A percentile compares a stretch with the other conserved stretches of the same genome.
These are phyloP conservation scores for Kodamaea kaohsiungensis DNA, from an alignment of 805 yeast genomes.

Conservation along the genomic window DNA sequence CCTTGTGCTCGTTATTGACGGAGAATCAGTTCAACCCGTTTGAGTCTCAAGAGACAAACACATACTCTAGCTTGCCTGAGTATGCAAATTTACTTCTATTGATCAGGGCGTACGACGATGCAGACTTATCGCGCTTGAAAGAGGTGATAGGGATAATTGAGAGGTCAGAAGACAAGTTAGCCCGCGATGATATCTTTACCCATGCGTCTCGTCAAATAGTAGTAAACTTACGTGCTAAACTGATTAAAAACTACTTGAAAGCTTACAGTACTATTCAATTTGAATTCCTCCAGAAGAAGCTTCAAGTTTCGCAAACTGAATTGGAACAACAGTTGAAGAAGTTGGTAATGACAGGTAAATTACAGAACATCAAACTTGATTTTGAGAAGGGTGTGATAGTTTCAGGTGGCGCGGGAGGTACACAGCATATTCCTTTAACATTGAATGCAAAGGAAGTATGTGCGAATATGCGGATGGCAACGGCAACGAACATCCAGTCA, in stretches of 20 bases:
- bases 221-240: slow-evolving; percentile 32
- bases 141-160: slow-evolving; percentile 18
- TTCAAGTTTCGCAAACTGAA: slow-evolving; percentile 21
- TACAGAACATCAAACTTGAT: slow-evolving; percentile 29
- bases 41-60: slow-evolving; percentile 69
- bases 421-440: slow-evolving; percentile 13
- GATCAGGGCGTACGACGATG: slow-evolving; percentile 32
- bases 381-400: slow-evolving; percentile 25
- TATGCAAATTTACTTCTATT: slow-evolving; percentile 28
- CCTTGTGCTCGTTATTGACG: slow-evolving; percentile 61
- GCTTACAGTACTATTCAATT: slow-evolving; percentile 33
- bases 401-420: slow-evolving; percentile 6
- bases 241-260: slow-evolving; percentile 28
- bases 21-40: slow-evolving; percentile 70
- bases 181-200: slow-evolving; percentile 30
- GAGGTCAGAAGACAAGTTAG: slow-evolving; percentile 23
- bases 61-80: slow-evolving; percentile 41
- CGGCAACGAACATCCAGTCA: not conserved
- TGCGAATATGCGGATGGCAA: slow-evolving; percentile 19
- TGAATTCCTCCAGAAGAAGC: slow-evolving; percentile 23
- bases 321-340: slow-evolving; percentile 30
- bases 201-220: slow-evolving; percentile 28
- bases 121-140: slow-evolving; percentile 24
- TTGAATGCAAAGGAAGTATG: slow-evolving; percentile 23
- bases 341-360: slow-evolving; percentile 31